A percentile compares a stretch with the other conserved stretches of the same genome.
These are phyloP conservation scores for Boechera retrofracta DNA, from an alignment of 345 rosid genomes.

Conservation along the genomic window DNA sequence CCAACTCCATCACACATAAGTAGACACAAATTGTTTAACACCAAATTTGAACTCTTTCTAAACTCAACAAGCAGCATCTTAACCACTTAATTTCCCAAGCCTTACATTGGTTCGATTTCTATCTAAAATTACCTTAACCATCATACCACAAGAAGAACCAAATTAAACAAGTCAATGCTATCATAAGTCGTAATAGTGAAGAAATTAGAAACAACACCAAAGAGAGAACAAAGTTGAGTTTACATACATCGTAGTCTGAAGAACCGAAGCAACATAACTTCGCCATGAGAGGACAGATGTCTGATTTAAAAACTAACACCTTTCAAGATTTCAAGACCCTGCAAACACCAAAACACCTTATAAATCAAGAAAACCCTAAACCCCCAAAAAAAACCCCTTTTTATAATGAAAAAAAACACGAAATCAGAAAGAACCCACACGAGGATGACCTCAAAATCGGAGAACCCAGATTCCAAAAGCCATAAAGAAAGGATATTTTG, in stretches of 20 bases:
- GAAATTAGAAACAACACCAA: neutral
- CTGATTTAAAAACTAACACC: neutral
- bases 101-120: neutral
- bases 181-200: neutral
- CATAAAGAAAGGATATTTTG: slow-evolving; percentile 29
- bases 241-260: slow-evolving; percentile 46
- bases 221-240: slow-evolving; percentile 18
- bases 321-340: slow-evolving; percentile 18
- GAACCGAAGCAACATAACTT: slow-evolving; percentile 48
- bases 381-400: neutral
- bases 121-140: neutral
- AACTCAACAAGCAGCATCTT: neutral
- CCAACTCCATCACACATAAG: neutral
- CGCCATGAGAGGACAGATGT: slow-evolving; percentile 37
- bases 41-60: neutral
- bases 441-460: slow-evolving; percentile 40
- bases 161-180: slow-evolving; percentile 22
- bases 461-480: slow-evolving; percentile 38
- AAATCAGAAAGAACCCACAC: slow-evolving; percentile 16
- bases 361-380: slow-evolving; percentile 31
- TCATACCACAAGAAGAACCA: neutral
- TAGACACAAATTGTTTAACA: neutral
- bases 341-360: neutral
- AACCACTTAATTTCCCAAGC: neutral
- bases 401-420: neutral